A percentile compares a stretch with the other conserved stretches of the same genome.
Conservation (phyloP, 805 yeast genomes). For the Ogataea zsoltii region DNA sequence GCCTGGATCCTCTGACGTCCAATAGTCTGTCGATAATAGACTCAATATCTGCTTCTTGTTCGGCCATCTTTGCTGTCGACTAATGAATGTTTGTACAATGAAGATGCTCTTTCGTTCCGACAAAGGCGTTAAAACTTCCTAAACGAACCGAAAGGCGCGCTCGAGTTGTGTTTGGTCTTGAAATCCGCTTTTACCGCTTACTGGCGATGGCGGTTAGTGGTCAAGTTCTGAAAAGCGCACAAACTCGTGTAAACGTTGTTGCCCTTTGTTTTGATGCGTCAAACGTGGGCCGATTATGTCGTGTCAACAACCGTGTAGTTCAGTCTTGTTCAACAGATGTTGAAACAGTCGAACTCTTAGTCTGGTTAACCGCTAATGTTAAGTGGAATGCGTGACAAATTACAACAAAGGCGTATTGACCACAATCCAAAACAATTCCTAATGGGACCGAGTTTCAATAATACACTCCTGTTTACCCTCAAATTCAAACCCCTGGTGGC, state of each 20-base stretch:
- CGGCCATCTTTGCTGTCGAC: constrained; percentile 23
- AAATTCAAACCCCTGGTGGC: not conserved
- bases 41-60: constrained; percentile 86
- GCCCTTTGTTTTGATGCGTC: constrained; percentile 1
- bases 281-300: constrained; percentile 1
- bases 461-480: constrained; percentile 3
- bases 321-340: too few relatives aligned
- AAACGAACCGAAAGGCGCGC: constrained; percentile 6
- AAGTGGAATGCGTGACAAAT: not conserved
- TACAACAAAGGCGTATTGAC: constrained; percentile 6
- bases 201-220: constrained; percentile 12
- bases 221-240: not conserved
- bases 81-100: constrained; percentile 3
- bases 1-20: constrained; percentile 97
- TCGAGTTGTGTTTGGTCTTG: not conserved
- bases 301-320: constrained; percentile 3
- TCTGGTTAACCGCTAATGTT: too few relatives aligned
- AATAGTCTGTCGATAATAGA: constrained; percentile 94
- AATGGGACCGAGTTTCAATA: not conserved
- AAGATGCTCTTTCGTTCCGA: too few relatives aligned
- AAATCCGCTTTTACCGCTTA: constrained; percentile 5
- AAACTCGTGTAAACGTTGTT: not conserved
- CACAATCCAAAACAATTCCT: constrained; percentile 3
- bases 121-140: constrained; percentile 5
- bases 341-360: too few relatives aligned